phyloP scores from a whole-genome alignment of 139 green algal genomes.

The Pseudopediastrum boryanum region DNA sequence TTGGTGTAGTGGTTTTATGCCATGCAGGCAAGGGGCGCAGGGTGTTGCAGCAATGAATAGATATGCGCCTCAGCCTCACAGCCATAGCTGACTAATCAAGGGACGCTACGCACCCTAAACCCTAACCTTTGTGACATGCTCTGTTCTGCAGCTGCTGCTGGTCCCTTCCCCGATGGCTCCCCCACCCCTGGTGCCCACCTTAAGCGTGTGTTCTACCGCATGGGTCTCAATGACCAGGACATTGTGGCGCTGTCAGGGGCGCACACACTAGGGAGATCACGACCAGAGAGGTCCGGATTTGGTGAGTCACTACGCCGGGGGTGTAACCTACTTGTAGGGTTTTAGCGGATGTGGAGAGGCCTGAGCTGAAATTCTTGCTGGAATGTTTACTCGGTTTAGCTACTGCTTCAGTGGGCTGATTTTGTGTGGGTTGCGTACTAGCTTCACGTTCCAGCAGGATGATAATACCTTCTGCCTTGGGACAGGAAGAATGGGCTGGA shows the following conservation, averaged over 20 bases:
- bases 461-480: too few relatives aligned
- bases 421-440: too few relatives aligned
- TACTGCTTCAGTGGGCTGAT: too few relatives aligned
- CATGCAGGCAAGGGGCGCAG: too few relatives aligned
- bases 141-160: constrained; percentile 27
- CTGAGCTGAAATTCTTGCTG: too few relatives aligned
- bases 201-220: constrained; percentile 86
- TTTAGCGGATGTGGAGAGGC: constrained; percentile 1
- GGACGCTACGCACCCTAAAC: background rate
- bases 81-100: background rate
- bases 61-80: background rate
- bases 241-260: constrained; percentile 85
- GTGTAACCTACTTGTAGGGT: background rate
- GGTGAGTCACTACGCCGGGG: constrained; percentile 38
- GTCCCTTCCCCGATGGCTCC: constrained; percentile 63
- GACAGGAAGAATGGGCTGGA: too few relatives aligned
- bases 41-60: background rate
- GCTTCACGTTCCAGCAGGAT: too few relatives aligned
- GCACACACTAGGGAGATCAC: constrained; percentile 80
- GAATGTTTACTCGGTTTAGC: too few relatives aligned
- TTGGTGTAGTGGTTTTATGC: too few relatives aligned
- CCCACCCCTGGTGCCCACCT: constrained; percentile 65
- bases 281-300: constrained; percentile 77
- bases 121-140: background rate
- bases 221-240: constrained; percentile 86